A percentile compares a stretch with the other conserved stretches of the same genome.
These are phyloP conservation scores for Phyllosticta citribraziliensis DNA, from an alignment of 2,329 filamentous ascomycete genomes.

Conservation along the genomic window DNA sequence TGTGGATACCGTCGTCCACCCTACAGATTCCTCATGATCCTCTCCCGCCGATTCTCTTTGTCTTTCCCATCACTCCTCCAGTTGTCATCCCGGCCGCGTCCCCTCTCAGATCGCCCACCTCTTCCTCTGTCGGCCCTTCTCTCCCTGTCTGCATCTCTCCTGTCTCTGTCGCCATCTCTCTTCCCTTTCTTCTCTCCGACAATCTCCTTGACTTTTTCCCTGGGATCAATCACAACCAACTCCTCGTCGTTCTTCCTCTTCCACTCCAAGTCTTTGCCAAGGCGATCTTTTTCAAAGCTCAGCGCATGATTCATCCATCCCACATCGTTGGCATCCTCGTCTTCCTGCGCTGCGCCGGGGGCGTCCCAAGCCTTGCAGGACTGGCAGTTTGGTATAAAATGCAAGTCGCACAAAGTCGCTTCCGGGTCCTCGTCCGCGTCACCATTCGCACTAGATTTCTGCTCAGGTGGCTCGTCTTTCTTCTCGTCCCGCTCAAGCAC, in stretches of 20 bases:
- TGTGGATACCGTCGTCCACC: too few species aligned
- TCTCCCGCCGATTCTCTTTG: slow-evolving; percentile 4
- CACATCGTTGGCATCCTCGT: slow-evolving; percentile 44
- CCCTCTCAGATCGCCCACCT: neutral
- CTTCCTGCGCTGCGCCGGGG: slow-evolving; percentile 23
- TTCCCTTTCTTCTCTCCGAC: slow-evolving; percentile 48
- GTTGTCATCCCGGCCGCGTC: neutral
- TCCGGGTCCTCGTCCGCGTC: slow-evolving; percentile 42
- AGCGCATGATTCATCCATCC: slow-evolving; percentile 83
- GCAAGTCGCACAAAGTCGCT: slow-evolving; percentile 73
- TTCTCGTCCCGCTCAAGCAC: neutral
- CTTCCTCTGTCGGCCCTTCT: neutral
- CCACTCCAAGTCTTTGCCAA: slow-evolving; percentile 86
- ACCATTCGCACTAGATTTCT: slow-evolving; percentile 11
- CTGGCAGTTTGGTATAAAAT: slow-evolving; percentile 93
- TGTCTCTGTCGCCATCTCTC: slow-evolving; percentile 12
- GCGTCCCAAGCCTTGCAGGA: slow-evolving; percentile 77
- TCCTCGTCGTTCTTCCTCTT: slow-evolving; percentile 77
- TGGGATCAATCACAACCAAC: slow-evolving; percentile 85
- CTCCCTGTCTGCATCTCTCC: neutral
- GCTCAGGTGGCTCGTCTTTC: neutral
- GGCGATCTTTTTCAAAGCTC: slow-evolving; percentile 76
- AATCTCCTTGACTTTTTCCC: slow-evolving; percentile 68
- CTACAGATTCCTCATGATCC: slow-evolving; percentile 1
- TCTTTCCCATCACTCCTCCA: neutral